Evolutionary conservation across 768 basidiomycete genomes (phyloP).

Genomic region (Auriscalpium microsporum): DNA sequence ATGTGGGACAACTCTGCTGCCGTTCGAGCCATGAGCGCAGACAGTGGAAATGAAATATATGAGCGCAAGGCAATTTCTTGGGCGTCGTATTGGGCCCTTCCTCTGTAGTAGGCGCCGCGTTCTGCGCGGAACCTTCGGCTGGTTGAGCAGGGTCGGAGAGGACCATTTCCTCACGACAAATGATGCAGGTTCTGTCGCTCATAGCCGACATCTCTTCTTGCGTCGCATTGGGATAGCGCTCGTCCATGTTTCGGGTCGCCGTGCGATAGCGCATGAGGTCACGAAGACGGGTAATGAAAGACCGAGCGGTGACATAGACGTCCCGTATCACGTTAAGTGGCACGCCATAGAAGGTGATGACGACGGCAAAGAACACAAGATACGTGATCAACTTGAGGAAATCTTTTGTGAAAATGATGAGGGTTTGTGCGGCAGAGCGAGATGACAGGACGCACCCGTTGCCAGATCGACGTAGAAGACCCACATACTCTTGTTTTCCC

Average conservation of each 20-base stretch:
- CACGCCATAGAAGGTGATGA: conserved; percentile 89
- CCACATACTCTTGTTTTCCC: conserved; percentile 99
- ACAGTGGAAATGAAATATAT: conserved; percentile 97
- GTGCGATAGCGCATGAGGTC: conserved; percentile 89
- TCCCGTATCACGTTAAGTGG: conserved; percentile 96
- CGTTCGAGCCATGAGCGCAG: conserved; percentile 95
- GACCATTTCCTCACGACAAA: conserved; percentile 94
- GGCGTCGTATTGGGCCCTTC: conserved; percentile 92
- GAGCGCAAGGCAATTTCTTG: conserved; percentile 94
- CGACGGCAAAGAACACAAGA: conserved; percentile 87
- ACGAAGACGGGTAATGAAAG: conserved; percentile 79
- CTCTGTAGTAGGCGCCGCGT: conserved; percentile 17
- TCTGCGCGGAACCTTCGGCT: conserved; percentile 6
- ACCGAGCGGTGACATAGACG: conserved; percentile 91
- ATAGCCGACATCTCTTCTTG: conserved; percentile 72
- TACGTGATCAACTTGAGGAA: conserved; percentile 91
- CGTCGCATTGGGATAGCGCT: conserved; percentile 88
- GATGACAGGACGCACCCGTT: conserved; percentile 52
- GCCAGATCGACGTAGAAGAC: conserved; percentile 88
- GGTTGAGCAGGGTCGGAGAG: conserved; percentile 23
- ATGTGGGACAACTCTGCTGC: conserved; percentile 98
- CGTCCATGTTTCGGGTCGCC: conserved; percentile 94
- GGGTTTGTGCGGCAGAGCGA: conserved; percentile 1
- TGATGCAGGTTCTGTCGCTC: conserved; percentile 92
- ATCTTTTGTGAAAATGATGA: conserved; percentile 41